A percentile compares a stretch with the other conserved stretches of the same genome.
Evolutionary conservation across 225 moss, liverwort and hornwort genomes (phyloP).

Genomic region (Polytrichum formosum): DNA sequence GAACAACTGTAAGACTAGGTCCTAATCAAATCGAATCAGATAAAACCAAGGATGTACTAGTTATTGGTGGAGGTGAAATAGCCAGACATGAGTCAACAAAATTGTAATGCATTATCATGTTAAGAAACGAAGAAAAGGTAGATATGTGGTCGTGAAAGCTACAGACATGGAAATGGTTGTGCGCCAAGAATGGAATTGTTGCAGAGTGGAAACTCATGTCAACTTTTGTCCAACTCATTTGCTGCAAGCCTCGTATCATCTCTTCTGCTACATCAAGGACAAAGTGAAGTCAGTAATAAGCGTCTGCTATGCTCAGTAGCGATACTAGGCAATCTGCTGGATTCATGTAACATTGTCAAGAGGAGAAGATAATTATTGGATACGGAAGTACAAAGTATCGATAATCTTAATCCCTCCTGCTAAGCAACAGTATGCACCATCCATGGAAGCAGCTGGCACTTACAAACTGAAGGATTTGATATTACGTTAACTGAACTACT

Average conservation of each 20-base stretch:
- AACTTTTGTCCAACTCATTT: constrained; percentile 75
- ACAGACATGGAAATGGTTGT: constrained; percentile 51
- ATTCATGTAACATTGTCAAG: too few species aligned
- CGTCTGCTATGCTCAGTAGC: too few species aligned
- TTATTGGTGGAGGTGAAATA: not conserved
- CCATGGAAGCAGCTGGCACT: too few species aligned
- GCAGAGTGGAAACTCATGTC: constrained; percentile 91
- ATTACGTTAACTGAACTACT: too few species aligned
- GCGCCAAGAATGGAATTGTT: constrained; percentile 72
- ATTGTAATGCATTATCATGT: not conserved
- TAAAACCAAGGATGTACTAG: not conserved
- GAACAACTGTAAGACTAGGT: too few species aligned
- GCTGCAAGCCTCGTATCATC: constrained; percentile 82
- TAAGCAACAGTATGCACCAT: too few species aligned
- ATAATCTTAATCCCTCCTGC: too few species aligned
- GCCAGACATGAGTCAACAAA: not conserved
- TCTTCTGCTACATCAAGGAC: constrained; percentile 51
- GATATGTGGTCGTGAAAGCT: not conserved
- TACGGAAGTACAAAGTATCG: too few species aligned
- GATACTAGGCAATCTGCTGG: too few species aligned
- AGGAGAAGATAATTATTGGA: too few species aligned
- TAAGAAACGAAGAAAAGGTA: not conserved
- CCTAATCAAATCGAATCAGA: too few species aligned
- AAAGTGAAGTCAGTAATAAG: not conserved
- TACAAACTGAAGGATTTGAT: too few species aligned